phyloP scores from a whole-genome alignment of 768 basidiomycete species.

The Fibroporia radiculosa region DNA sequence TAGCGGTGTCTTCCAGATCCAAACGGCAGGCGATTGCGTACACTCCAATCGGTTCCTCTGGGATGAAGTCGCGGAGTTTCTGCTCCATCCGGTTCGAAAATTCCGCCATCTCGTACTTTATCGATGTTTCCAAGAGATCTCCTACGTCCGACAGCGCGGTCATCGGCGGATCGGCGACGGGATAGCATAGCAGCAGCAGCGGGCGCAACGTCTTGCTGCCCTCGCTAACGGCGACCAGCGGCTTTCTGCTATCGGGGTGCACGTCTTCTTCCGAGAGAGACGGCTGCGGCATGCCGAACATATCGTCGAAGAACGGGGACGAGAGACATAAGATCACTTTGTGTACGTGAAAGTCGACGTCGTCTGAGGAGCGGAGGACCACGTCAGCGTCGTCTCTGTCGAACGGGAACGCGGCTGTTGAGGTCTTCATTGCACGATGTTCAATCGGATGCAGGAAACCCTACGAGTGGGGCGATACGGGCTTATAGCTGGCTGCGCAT shows the following conservation, averaged over 20 bases:
- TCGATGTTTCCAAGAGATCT: slow-evolving; percentile 10
- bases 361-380: slow-evolving; percentile 11
- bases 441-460: too few species aligned
- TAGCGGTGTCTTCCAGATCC: slow-evolving; percentile 4
- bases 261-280: slow-evolving; percentile 7
- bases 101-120: slow-evolving; percentile 15
- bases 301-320: slow-evolving; percentile 14
- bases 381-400: slow-evolving; percentile 14
- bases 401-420: slow-evolving; percentile 11
- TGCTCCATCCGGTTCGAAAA: background rate
- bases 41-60: background rate
- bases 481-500: too few species aligned
- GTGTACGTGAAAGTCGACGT: slow-evolving; percentile 13
- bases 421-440: too few species aligned
- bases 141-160: slow-evolving; percentile 4
- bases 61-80: background rate
- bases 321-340: slow-evolving; percentile 10
- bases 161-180: slow-evolving; percentile 7
- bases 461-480: too few species aligned
- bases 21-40: slow-evolving; percentile 6
- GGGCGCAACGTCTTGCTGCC: slow-evolving; percentile 9
- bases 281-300: slow-evolving; percentile 16
- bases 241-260: slow-evolving; percentile 8
- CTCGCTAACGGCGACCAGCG: slow-evolving; percentile 12
- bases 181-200: slow-evolving; percentile 14